These are phyloP conservation scores for Alnus rubra DNA, from an alignment of 306 rosid species.

Conservation along the genomic window DNA sequence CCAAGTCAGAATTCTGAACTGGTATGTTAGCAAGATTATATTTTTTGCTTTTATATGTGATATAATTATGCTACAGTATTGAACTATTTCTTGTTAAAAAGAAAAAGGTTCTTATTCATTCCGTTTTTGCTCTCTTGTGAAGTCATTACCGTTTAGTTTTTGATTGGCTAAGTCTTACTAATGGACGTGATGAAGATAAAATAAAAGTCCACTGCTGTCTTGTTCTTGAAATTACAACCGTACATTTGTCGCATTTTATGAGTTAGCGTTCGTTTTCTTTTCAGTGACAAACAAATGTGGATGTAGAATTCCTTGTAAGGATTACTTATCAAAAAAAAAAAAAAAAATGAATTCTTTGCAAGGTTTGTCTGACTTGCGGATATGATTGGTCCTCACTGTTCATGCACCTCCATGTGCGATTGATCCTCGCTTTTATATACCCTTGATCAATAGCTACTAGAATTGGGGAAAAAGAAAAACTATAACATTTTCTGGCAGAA, in stretches of 20 bases:
- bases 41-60: conserved; percentile 1
- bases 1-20: conserved; percentile 95
- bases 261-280: background rate
- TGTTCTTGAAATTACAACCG: background rate
- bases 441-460: background rate
- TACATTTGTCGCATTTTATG: background rate
- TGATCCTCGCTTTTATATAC: background rate
- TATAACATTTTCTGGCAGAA: background rate
- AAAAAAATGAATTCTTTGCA: too few species aligned
- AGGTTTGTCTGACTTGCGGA: background rate
- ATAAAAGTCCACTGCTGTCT: background rate
- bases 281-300: background rate
- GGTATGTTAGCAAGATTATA: conserved; percentile 44
- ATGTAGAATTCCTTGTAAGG: background rate
- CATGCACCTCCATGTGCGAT: background rate
- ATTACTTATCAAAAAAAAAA: too few species aligned
- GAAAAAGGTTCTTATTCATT: background rate
- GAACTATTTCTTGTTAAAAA: background rate
- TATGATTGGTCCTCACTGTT: background rate
- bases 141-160: background rate
- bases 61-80: background rate
- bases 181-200: background rate
- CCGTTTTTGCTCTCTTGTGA: background rate
- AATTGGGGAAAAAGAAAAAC: background rate
- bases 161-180: background rate